These are phyloP conservation scores for Leccinum longicurvipes DNA, from an alignment of 768 basidiomycete species.

Conservation along the genomic window DNA sequence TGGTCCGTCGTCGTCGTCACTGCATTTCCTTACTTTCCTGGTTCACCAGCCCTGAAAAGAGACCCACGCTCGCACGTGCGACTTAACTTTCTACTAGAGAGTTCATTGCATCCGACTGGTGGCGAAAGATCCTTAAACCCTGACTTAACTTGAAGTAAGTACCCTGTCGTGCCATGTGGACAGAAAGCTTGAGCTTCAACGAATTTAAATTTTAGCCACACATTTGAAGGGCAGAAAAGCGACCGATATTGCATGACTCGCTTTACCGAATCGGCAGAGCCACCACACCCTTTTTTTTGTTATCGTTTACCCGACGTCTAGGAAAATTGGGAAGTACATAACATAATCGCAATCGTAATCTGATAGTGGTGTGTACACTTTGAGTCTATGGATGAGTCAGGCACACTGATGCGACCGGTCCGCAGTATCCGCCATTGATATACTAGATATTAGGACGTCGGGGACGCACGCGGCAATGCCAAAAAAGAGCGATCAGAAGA, in stretches of 20 bases:
- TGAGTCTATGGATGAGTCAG: conserved; percentile 8
- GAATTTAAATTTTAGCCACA: too few relatives aligned
- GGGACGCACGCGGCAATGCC: too few relatives aligned
- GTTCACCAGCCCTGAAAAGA: neutral
- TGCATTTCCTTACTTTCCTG: neutral
- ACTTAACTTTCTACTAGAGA: neutral
- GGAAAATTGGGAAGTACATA: neutral
- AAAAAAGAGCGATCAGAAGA: neutral
- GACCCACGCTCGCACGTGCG: neutral
- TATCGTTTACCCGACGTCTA: conserved; percentile 1
- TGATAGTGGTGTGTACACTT: conserved; percentile 3
- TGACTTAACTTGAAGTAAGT: too few relatives aligned
- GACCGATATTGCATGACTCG: neutral
- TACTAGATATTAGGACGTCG: neutral
- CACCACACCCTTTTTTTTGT: neutral
- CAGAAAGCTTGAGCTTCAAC: neutral
- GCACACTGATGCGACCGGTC: conserved; percentile 18
- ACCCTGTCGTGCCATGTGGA: neutral
- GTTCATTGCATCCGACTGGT: neutral
- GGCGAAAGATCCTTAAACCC: neutral
- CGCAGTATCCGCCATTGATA: neutral
- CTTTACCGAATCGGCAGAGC: neutral
- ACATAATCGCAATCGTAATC: neutral
- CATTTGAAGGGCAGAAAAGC: neutral
- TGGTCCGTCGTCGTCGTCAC: neutral